These are phyloP conservation scores for Suzukiozyma palmioleophila DNA, from an alignment of 1,139 yeast species.

Conservation along the genomic window DNA sequence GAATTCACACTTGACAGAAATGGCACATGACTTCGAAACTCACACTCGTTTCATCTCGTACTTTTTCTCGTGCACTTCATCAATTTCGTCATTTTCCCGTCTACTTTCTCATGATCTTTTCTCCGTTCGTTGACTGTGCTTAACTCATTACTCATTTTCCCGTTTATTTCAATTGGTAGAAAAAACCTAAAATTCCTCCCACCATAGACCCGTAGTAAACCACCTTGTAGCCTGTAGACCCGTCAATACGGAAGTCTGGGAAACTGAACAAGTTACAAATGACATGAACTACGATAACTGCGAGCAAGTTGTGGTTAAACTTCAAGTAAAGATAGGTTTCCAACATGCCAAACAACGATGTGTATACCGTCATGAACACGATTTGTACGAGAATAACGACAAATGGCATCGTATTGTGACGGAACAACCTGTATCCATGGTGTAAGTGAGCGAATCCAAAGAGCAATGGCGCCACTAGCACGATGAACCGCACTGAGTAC, in stretches of 20 bases:
- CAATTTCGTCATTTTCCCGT: no score
- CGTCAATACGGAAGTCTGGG: conserved; percentile 39
- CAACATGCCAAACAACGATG: conserved; percentile 75
- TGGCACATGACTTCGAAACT: no score
- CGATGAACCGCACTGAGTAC: conserved; percentile 18
- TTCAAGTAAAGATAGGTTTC: conserved; percentile 57
- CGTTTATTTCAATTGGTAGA: conserved; percentile 4
- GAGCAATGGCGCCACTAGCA: conserved; percentile 56
- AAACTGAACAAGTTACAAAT: conserved; percentile 80
- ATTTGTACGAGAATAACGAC: conserved; percentile 37
- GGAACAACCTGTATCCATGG: conserved; percentile 62
- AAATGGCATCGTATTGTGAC: conserved; percentile 19
- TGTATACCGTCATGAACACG: conserved; percentile 62
- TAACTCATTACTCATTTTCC: no score
- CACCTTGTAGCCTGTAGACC: conserved; percentile 7
- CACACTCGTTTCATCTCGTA: no score
- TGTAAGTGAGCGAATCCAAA: conserved; percentile 93
- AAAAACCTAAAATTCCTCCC: conserved; percentile 40
- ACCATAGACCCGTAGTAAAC: conserved; percentile 41
- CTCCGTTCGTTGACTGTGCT: no score
- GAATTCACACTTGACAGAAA: no score
- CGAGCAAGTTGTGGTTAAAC: conserved; percentile 51
- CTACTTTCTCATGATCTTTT: no score
- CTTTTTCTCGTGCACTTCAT: no score
- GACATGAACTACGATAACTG: conserved; percentile 60